phyloP scores from a whole-genome alignment of 2,329 filamentous ascomycete genomes.

The Exophiala phaeomuriformis region DNA sequence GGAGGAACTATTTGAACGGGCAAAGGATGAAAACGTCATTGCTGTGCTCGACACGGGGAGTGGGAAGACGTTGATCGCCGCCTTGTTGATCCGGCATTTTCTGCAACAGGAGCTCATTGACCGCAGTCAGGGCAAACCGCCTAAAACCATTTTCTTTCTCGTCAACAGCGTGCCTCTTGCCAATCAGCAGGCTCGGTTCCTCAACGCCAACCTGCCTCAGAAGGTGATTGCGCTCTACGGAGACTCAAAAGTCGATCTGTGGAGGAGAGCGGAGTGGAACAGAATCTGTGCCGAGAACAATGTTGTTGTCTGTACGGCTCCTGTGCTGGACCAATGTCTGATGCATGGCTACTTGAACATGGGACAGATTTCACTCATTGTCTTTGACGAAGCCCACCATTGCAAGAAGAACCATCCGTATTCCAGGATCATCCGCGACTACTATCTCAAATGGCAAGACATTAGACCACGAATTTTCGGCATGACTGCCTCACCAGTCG shows the following conservation, averaged over 20 bases:
- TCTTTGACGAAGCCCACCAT: constrained; percentile 96
- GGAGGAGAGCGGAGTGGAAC: constrained; percentile 53
- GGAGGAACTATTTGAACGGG: constrained; percentile 78
- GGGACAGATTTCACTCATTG: constrained; percentile 74
- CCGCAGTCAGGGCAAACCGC: constrained; percentile 52
- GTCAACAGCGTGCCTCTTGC: constrained; percentile 68
- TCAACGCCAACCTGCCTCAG: constrained; percentile 73
- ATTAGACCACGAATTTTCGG: constrained; percentile 72
- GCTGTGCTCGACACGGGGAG: constrained; percentile 67
- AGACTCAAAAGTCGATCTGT: constrained; percentile 54
- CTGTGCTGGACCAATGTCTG: constrained; percentile 72
- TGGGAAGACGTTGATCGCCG: constrained; percentile 94
- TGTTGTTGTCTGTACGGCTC: constrained; percentile 87
- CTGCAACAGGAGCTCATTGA: constrained; percentile 70
- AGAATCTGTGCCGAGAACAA: constrained; percentile 58
- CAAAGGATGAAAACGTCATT: constrained; percentile 78
- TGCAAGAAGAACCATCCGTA: constrained; percentile 91
- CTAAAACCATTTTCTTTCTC: constrained; percentile 74
- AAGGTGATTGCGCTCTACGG: constrained; percentile 69
- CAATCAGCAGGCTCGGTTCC: constrained; percentile 77
- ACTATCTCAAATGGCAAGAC: constrained; percentile 53
- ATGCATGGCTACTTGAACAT: constrained; percentile 73
- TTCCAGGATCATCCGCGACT: constrained; percentile 79
- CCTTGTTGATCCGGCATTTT: constrained; percentile 68
- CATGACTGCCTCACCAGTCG: constrained; percentile 94